phyloP scores from a whole-genome alignment of 495 filamentous ascomycete genomes.

The Xylaria telfairii region DNA sequence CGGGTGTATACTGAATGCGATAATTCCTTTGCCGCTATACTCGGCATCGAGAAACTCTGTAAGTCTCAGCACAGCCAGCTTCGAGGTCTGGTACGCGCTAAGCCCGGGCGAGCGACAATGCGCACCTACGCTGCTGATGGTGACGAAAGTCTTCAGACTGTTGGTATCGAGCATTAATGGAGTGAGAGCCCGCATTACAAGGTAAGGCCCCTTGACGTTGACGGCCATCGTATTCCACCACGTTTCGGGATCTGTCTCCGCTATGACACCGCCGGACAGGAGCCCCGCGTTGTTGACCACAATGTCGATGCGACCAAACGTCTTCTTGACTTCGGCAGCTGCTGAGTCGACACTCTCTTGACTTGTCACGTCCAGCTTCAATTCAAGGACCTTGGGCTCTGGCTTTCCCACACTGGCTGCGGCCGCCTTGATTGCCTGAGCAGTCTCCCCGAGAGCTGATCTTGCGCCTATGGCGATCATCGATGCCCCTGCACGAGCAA shows the following conservation, averaged over 20 bases:
- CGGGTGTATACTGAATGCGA: constrained; percentile 57
- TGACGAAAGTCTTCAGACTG: constrained; percentile 54
- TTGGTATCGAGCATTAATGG: constrained; percentile 42
- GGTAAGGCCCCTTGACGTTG: constrained; percentile 56
- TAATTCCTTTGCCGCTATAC: constrained; percentile 53
- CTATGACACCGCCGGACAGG: constrained; percentile 38
- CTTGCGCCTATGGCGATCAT: constrained; percentile 56
- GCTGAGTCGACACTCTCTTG: constrained; percentile 43
- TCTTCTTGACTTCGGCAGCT: constrained; percentile 36
- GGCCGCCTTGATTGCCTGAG: constrained; percentile 43
- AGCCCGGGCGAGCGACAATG: constrained; percentile 35
- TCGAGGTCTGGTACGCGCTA: constrained; percentile 53
- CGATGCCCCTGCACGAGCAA: constrained; percentile 54
- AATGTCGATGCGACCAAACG: constrained; percentile 54
- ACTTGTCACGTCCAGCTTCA: constrained; percentile 54
- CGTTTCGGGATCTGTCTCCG: constrained; percentile 50
- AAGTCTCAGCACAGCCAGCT: constrained; percentile 57
- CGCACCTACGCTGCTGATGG: constrained; percentile 52
- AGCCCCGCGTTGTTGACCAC: constrained; percentile 62
- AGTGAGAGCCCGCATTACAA: constrained; percentile 47
- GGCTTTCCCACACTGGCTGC: constrained; percentile 37
- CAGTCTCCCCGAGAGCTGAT: constrained; percentile 40
- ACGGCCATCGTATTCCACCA: constrained; percentile 55
- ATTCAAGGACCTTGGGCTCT: constrained; percentile 45
- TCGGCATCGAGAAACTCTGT: constrained; percentile 53